Percentiles rank a stretch among this genome's conserved stretches.
Conservation (phyloP, 1,139 yeast genomes). For the Meyerozyma sp. region DNA sequence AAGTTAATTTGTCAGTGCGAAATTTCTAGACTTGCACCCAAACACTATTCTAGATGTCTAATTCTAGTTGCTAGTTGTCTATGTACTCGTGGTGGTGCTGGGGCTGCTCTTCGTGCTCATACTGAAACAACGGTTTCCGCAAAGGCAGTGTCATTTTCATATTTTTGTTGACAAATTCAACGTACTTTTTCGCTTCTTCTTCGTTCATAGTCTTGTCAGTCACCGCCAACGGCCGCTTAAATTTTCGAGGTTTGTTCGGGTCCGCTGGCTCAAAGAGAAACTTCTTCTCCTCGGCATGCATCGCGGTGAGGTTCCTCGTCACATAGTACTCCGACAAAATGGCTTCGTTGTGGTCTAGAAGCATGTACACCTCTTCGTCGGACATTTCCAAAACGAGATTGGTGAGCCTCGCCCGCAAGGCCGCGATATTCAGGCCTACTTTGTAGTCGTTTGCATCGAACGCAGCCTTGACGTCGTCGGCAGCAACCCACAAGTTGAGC, state of each 20-base stretch:
- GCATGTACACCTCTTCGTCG: conserved; percentile 12
- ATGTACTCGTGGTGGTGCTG: conserved; percentile 5
- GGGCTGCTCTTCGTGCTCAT: conserved; percentile 19
- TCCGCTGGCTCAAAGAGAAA: conserved; percentile 7
- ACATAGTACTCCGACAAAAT: conserved; percentile 15
- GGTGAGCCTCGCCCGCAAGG: conserved; percentile 7
- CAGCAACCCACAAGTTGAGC: conserved; percentile 24
- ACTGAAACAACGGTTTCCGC: conserved; percentile 26
- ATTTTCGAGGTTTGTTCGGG: background rate
- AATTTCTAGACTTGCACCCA: background rate
- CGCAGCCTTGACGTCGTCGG: conserved; percentile 12
- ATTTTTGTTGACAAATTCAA: background rate
- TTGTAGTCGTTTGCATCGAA: conserved; percentile 18
- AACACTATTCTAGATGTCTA: background rate
- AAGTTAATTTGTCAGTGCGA: background rate
- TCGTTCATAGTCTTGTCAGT: background rate
- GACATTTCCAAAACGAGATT: conserved; percentile 11
- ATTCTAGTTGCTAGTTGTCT: background rate
- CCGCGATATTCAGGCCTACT: conserved; percentile 7
- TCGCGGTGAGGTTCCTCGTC: conserved; percentile 10
- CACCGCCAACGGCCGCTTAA: background rate
- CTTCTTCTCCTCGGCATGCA: conserved; percentile 13
- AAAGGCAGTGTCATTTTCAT: conserved; percentile 22
- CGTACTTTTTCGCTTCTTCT: background rate
- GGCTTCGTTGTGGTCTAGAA: conserved; percentile 12